Percentiles rank a stretch among this genome's conserved stretches.
Conservation (phyloP, 2,329 filamentous ascomycete species). For the Aspergillus sp. region DNA sequence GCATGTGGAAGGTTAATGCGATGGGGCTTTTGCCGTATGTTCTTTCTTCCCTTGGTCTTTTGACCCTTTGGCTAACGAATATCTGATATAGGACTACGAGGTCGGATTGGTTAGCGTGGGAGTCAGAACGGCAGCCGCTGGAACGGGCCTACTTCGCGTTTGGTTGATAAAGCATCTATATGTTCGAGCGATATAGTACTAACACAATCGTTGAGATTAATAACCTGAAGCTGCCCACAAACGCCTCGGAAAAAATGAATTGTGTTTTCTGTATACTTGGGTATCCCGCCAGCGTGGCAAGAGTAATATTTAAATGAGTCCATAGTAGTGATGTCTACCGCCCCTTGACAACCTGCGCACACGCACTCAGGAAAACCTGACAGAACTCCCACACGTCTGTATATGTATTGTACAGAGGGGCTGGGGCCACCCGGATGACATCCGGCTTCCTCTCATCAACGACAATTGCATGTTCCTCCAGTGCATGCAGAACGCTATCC, state of each 20-base stretch:
- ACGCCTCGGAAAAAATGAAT: too few species aligned
- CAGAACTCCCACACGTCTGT: constrained; percentile 61
- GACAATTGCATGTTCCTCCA: constrained; percentile 63
- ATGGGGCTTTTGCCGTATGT: constrained; percentile 91
- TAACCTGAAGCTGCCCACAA: background rate
- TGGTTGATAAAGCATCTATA: constrained; percentile 15
- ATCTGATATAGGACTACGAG: constrained; percentile 63
- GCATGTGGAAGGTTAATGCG: constrained; percentile 90
- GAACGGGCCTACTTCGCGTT: constrained; percentile 59
- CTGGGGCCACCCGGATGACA: constrained; percentile 75
- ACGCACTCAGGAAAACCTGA: constrained; percentile 45
- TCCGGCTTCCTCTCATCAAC: constrained; percentile 79
- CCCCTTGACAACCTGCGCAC: constrained; percentile 28
- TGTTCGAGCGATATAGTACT: background rate
- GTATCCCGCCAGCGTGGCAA: background rate
- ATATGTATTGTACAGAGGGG: constrained; percentile 76
- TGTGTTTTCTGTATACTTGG: background rate
- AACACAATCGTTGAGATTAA: background rate
- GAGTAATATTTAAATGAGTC: background rate
- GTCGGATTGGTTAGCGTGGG: constrained; percentile 97
- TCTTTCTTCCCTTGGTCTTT: background rate
- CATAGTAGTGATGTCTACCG: background rate
- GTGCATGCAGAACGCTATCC: constrained; percentile 54
- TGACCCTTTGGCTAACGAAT: constrained; percentile 1
- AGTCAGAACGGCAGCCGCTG: constrained; percentile 61